These are phyloP conservation scores for Colletotrichum coccodes DNA, from an alignment of 2,329 filamentous ascomycete genomes.

Conservation along the genomic window DNA sequence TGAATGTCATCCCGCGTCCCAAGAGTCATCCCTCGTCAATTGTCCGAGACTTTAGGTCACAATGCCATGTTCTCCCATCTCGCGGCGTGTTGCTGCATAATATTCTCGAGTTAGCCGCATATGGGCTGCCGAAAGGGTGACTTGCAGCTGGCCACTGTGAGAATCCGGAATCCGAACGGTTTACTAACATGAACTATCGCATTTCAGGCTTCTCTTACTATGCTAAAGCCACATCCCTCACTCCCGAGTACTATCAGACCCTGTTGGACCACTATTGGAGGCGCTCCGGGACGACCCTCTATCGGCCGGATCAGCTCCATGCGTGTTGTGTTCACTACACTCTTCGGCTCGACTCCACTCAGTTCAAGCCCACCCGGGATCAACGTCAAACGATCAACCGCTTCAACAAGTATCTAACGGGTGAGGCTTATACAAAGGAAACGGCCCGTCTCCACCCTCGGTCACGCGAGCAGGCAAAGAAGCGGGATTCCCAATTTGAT, in stretches of 20 bases:
- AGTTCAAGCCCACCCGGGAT: conserved; percentile 74
- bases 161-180: not conserved
- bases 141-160: not conserved
- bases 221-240: conserved; percentile 69
- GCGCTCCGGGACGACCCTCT: conserved; percentile 76
- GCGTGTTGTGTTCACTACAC: conserved; percentile 96
- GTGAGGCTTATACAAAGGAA: conserved; percentile 73
- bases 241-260: conserved; percentile 74
- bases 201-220: conserved; percentile 78
- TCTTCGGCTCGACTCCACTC: conserved; percentile 74
- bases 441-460: conserved; percentile 72
- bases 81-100: conserved; percentile 8
- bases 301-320: conserved; percentile 79
- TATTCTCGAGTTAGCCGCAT: not conserved
- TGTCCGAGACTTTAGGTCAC: conserved; percentile 5
- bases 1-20: conserved; percentile 42
- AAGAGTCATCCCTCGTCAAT: conserved; percentile 7
- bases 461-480: conserved; percentile 72
- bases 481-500: conserved; percentile 74
- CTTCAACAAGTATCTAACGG: conserved; percentile 78
- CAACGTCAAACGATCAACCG: conserved; percentile 81
- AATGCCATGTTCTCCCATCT: not conserved
- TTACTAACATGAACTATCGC: conserved; percentile 37
- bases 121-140: not conserved
- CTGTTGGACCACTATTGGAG: conserved; percentile 83